These are phyloP conservation scores for Linanthus parryae DNA, from an alignment of 148 eudicot species.

Conservation along the genomic window DNA sequence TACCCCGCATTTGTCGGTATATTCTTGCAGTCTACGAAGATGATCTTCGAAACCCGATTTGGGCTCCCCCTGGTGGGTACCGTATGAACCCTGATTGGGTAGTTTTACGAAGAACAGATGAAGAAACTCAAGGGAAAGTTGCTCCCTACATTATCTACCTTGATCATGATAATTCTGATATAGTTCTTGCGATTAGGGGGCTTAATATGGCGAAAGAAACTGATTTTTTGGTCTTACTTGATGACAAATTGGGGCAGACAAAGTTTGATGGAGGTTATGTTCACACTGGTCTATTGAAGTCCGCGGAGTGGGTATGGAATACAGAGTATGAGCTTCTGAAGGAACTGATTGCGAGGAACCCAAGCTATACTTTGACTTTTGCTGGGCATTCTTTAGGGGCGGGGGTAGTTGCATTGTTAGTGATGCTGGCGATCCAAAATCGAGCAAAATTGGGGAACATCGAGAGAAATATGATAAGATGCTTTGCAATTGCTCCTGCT, in stretches of 20 bases:
- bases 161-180: constrained; percentile 72
- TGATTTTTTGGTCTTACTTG: constrained; percentile 71
- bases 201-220: constrained; percentile 73
- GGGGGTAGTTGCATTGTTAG: constrained; percentile 69
- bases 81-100: constrained; percentile 82
- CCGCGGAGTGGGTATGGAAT: constrained; percentile 77
- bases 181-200: constrained; percentile 78
- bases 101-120: constrained; percentile 45
- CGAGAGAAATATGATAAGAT: constrained; percentile 73
- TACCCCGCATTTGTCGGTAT: constrained; percentile 72
- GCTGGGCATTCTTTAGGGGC: constrained; percentile 96
- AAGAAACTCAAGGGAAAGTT: constrained; percentile 54
- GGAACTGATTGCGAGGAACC: constrained; percentile 58
- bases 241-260: constrained; percentile 77
- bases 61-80: constrained; percentile 94
- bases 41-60: constrained; percentile 76
- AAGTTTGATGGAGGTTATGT: constrained; percentile 88
- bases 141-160: constrained; percentile 80
- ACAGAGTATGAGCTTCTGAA: constrained; percentile 50
- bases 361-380: constrained; percentile 74
- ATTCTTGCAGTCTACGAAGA: constrained; percentile 75
- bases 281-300: constrained; percentile 81
- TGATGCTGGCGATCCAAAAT: constrained; percentile 64
- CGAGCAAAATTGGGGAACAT: constrained; percentile 57
- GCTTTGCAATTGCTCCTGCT: constrained; percentile 91